Conservation (phyloP, 805 yeast species). For the Saccharomycopsis javanensis region DNA sequence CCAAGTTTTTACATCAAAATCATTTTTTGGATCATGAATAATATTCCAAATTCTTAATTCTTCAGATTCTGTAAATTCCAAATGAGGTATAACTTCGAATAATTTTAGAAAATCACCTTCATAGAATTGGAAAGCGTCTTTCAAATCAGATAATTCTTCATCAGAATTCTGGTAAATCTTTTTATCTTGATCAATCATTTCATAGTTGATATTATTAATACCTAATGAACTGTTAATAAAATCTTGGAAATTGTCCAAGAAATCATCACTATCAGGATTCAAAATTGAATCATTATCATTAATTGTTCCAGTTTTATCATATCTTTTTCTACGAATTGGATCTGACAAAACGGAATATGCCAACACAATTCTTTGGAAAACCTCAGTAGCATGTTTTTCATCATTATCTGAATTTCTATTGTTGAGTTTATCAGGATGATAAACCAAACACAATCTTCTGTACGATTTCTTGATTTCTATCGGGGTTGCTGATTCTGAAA, state of each 20-base stretch:
- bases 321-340: constrained; percentile 40
- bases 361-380: constrained; percentile 63
- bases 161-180: constrained; percentile 48
- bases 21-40: constrained; percentile 32
- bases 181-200: constrained; percentile 61
- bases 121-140: constrained; percentile 43
- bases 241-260: constrained; percentile 35
- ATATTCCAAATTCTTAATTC: constrained; percentile 51
- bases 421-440: constrained; percentile 65
- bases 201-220: constrained; percentile 36
- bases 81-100: constrained; percentile 71
- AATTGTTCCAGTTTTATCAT: constrained; percentile 62
- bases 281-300: constrained; percentile 29
- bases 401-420: constrained; percentile 22
- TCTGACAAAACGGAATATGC: constrained; percentile 65
- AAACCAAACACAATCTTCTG: constrained; percentile 48
- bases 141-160: constrained; percentile 56
- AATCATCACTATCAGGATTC: constrained; percentile 48
- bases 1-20: constrained; percentile 21
- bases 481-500: constrained; percentile 33
- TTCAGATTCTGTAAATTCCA: constrained; percentile 49
- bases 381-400: constrained; percentile 23
- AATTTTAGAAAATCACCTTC: constrained; percentile 62
- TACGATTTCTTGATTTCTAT: constrained; percentile 58
- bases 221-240: background rate